These are phyloP conservation scores for Cicer pinnatifidum DNA, from an alignment of 306 rosid species.

Conservation along the genomic window DNA sequence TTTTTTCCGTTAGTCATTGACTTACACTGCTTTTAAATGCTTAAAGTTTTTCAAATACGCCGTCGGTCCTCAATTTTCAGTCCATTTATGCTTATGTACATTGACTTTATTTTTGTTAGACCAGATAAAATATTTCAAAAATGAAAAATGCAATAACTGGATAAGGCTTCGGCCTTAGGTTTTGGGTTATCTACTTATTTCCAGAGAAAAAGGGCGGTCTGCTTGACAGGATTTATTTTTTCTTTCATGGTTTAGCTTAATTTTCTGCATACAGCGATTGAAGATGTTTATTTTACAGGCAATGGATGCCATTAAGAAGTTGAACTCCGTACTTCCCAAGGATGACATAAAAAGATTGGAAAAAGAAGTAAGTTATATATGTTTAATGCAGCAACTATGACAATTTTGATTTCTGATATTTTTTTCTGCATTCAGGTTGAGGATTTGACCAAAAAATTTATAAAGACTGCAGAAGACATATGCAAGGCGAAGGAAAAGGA, in stretches of 20 bases:
- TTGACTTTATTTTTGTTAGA: neutral
- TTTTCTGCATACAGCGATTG: slow-evolving; percentile 29
- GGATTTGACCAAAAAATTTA: slow-evolving; percentile 79
- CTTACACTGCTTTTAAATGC: neutral
- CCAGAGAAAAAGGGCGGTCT: slow-evolving; percentile 9
- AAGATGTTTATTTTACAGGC: slow-evolving; percentile 57
- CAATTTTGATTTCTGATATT: slow-evolving; percentile 39
- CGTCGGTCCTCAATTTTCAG: neutral
- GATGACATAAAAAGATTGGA: slow-evolving; percentile 88
- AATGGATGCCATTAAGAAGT: slow-evolving; percentile 83
- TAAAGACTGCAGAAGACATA: slow-evolving; percentile 78
- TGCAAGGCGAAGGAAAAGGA: slow-evolving; percentile 91
- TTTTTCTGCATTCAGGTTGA: slow-evolving; percentile 62
- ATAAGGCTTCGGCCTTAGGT: neutral
- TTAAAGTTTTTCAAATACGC: slow-evolving; percentile 18
- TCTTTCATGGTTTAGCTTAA: neutral
- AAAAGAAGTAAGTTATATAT: slow-evolving; percentile 73
- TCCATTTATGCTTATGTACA: neutral
- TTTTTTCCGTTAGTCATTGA: slow-evolving; percentile 5
- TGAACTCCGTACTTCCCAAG: slow-evolving; percentile 71
- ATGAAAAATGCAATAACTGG: neutral
- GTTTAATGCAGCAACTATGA: neutral
- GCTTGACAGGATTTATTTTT: neutral
- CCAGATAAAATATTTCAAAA: neutral
- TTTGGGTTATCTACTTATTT: slow-evolving; percentile 1